Percentiles rank a stretch among this genome's conserved stretches.
Evolutionary conservation across 352 stramenopile genomes (phyloP).

Genomic region (Halophytophthora polymorphica): DNA sequence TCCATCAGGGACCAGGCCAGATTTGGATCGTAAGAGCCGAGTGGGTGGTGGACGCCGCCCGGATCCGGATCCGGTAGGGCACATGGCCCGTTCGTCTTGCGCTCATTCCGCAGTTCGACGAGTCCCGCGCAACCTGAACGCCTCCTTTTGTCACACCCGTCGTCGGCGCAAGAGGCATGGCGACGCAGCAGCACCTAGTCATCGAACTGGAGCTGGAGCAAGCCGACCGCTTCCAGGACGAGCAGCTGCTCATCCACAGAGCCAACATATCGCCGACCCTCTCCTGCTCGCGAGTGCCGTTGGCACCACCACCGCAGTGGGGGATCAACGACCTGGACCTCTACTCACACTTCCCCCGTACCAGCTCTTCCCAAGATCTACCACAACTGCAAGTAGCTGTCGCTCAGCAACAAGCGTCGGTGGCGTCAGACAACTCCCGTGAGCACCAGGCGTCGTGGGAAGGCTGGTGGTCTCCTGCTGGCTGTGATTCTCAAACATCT

Average conservation of each 20-base stretch:
- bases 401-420: no score
- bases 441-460: no score
- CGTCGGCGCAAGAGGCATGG: neutral
- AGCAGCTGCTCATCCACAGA: conserved; percentile 20
- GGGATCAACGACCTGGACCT: conserved; percentile 40
- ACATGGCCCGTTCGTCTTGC: conserved; percentile 4
- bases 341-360: neutral
- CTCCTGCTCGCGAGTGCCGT: conserved; percentile 19
- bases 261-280: conserved; percentile 40
- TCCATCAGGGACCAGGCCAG: no score
- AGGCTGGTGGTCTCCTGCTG: no score
- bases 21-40: no score
- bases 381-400: neutral
- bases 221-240: conserved; percentile 23
- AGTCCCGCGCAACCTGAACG: conserved; percentile 12
- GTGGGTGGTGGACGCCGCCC: no score
- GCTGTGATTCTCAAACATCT: no score
- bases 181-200: neutral
- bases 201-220: conserved; percentile 42
- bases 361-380: conserved; percentile 13
- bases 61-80: no score
- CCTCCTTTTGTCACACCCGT: neutral
- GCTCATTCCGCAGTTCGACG: conserved; percentile 23
- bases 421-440: no score
- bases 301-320: conserved; percentile 10